A percentile compares a stretch with the other conserved stretches of the same genome.
Conservation (phyloP, 345 rosid species). For the Eucalyptus sp. region DNA sequence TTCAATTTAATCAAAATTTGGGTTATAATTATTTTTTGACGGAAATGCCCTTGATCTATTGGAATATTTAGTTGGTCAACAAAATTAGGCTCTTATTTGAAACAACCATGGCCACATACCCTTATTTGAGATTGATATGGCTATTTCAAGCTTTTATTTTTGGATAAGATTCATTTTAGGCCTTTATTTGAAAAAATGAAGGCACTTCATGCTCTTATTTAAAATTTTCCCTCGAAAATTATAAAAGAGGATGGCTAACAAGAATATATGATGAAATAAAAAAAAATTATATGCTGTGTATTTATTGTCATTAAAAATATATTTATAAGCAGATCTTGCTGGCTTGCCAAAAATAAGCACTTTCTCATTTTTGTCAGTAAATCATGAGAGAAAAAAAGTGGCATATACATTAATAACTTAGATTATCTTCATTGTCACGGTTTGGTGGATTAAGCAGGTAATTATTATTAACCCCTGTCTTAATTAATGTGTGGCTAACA, state of each 20-base stretch:
- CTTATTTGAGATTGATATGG: no score
- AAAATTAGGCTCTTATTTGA: no score
- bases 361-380: not conserved
- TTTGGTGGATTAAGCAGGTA: not conserved
- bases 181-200: no score
- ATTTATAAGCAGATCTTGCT: not conserved
- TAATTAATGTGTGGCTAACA: not conserved
- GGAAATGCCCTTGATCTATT: no score
- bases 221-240: not conserved
- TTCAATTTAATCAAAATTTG: no score
- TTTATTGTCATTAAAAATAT: not conserved
- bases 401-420: not conserved
- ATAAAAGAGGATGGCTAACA: not conserved
- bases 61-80: no score
- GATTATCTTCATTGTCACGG: not conserved
- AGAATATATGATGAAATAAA: not conserved
- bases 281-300: not conserved
- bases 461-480: not conserved
- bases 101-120: no score
- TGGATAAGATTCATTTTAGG: fast-evolving
- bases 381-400: not conserved
- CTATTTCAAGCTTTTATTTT: no score
- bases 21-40: no score
- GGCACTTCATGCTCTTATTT: not conserved
- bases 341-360: not conserved